Percentiles rank a stretch among this genome's conserved stretches.
Evolutionary conservation across 176 grass and related monocot genomes (phyloP).

Genomic region (Hordeum marinum): DNA sequence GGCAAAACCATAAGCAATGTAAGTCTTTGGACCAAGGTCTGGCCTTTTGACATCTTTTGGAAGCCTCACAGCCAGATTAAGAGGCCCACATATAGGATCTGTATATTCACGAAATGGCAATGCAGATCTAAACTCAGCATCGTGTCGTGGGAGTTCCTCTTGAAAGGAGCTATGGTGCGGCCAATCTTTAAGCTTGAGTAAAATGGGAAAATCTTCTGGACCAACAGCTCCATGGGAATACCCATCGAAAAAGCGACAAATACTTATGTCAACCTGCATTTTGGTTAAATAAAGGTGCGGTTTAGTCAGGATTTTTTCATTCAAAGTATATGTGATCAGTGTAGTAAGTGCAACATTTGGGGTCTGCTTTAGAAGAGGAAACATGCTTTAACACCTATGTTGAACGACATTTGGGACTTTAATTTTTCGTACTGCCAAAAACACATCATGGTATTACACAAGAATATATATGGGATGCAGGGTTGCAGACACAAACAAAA

Average conservation of each 20-base stretch:
- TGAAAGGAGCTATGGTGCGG: slow-evolving; percentile 62
- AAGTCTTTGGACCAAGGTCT: slow-evolving; percentile 78
- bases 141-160: slow-evolving; percentile 63
- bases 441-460: not conserved
- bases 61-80: slow-evolving; percentile 73
- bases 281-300: not conserved
- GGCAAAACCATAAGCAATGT: slow-evolving; percentile 76
- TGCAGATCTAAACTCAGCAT: slow-evolving; percentile 55
- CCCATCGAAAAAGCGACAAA: slow-evolving; percentile 54
- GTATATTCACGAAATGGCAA: slow-evolving; percentile 80
- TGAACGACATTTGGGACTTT: not conserved
- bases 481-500: not conserved
- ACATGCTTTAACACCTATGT: not conserved
- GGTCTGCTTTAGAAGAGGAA: not conserved
- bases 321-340: not conserved
- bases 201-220: slow-evolving; percentile 27
- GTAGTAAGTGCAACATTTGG: not conserved
- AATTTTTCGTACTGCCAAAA: not conserved
- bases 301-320: not conserved
- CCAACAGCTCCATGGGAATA: slow-evolving; percentile 48
- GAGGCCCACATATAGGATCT: slow-evolving; percentile 48
- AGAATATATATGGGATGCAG: no score
- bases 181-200: slow-evolving; percentile 96
- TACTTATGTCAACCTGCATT: slow-evolving; percentile 60
- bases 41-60: slow-evolving; percentile 30